These are phyloP conservation scores for Suillus ampliporus DNA, from an alignment of 768 basidiomycete species.

Conservation along the genomic window DNA sequence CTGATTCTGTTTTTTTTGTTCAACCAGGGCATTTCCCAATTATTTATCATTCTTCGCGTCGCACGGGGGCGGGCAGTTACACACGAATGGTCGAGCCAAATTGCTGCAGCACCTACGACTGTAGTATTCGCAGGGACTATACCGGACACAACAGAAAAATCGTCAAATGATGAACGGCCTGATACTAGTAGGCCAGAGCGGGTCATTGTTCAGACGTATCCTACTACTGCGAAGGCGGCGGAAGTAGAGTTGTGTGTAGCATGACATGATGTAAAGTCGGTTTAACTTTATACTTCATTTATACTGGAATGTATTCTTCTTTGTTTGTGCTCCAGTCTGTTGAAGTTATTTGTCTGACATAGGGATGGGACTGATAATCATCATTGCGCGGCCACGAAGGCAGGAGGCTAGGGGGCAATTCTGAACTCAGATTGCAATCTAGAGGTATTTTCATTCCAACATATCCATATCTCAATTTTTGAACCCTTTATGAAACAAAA, in stretches of 20 bases:
- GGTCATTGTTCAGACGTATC: neutral
- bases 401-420: too few relatives aligned
- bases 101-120: neutral
- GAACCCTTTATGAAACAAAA: too few relatives aligned
- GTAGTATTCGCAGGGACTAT: neutral
- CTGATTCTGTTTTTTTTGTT: neutral
- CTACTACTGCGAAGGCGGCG: neutral
- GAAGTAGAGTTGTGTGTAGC: neutral
- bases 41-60: constrained; percentile 44
- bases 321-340: too few relatives aligned
- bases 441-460: too few relatives aligned
- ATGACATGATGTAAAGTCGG: neutral
- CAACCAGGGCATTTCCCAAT: constrained; percentile 37
- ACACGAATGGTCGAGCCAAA: neutral
- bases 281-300: neutral
- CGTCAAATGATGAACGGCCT: neutral
- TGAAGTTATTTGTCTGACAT: too few relatives aligned
- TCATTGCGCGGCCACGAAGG: too few relatives aligned
- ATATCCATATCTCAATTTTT: too few relatives aligned
- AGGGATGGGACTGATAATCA: too few relatives aligned
- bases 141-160: neutral
- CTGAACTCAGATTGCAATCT: too few relatives aligned
- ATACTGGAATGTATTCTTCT: too few relatives aligned
- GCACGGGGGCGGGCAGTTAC: constrained; percentile 33
- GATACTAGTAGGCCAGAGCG: neutral